These are phyloP conservation scores for Colletotrichum shisoi DNA, from an alignment of 2,329 filamentous ascomycete genomes.

Conservation along the genomic window DNA sequence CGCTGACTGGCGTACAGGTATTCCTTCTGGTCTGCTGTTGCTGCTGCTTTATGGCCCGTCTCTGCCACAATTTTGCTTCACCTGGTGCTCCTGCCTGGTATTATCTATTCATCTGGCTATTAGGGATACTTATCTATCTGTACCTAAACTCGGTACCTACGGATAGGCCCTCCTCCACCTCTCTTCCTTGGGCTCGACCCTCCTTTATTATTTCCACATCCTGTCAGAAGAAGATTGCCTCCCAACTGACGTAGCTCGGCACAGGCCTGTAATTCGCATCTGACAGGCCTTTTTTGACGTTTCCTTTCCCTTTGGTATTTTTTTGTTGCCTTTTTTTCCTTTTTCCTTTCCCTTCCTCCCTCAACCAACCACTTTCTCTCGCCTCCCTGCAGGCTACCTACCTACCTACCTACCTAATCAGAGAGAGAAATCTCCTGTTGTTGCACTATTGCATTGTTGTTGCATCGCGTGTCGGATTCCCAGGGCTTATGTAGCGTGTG, in stretches of 20 bases:
- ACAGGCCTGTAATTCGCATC: slow-evolving; percentile 9
- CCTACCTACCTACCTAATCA: no score
- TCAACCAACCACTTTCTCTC: no score
- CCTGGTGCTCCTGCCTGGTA: background rate
- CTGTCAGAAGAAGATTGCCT: slow-evolving; percentile 32
- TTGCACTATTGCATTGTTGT: background rate
- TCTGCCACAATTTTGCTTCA: slow-evolving; percentile 6
- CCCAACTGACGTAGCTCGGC: slow-evolving; percentile 27
- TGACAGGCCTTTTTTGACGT: background rate
- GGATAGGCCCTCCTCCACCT: slow-evolving; percentile 21
- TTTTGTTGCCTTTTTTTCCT: background rate
- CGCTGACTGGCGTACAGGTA: background rate
- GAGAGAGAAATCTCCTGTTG: background rate
- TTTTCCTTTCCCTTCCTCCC: no score
- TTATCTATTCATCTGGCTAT: slow-evolving; percentile 24
- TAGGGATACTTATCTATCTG: no score
- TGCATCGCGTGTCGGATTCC: slow-evolving; percentile 10
- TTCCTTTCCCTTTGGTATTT: background rate
- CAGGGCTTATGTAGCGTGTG: background rate
- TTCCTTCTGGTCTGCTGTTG: slow-evolving; percentile 3
- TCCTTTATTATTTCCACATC: slow-evolving; percentile 27
- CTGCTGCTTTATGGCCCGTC: slow-evolving; percentile 13
- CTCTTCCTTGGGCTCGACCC: slow-evolving; percentile 18
- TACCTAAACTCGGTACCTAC: no score
- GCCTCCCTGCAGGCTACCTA: no score